Percentiles rank a stretch among this genome's conserved stretches.
These are phyloP conservation scores for Halophytophthora polymorphica DNA, from an alignment of 352 stramenopile species.

Conservation along the genomic window DNA sequence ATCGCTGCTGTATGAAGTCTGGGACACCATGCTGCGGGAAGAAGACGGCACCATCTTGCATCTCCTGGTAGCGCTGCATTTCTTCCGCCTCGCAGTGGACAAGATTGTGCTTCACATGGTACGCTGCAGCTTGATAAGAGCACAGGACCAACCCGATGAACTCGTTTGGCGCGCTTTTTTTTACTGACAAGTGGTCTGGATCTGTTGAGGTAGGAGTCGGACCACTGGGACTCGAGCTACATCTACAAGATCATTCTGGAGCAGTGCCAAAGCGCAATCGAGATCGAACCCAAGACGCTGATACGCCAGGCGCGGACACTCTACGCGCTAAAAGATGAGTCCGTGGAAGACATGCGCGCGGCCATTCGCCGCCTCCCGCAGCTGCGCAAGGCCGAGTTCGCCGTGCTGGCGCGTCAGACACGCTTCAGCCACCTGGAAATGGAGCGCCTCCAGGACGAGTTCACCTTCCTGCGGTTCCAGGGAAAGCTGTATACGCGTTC, in stretches of 20 bases:
- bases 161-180: not conserved
- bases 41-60: constrained; percentile 55
- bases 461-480: constrained; percentile 58
- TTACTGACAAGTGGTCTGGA: not conserved
- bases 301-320: constrained; percentile 36
- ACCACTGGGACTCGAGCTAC: constrained; percentile 65
- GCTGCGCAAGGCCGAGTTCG: constrained; percentile 52
- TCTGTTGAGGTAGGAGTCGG: constrained; percentile 27
- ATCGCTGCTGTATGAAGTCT: constrained; percentile 45
- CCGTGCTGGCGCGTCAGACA: constrained; percentile 40
- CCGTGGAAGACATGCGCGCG: constrained; percentile 56
- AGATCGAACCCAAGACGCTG: constrained; percentile 28
- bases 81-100: constrained; percentile 47
- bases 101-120: constrained; percentile 39
- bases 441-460: constrained; percentile 57
- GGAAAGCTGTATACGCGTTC: constrained; percentile 35
- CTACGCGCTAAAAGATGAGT: constrained; percentile 57
- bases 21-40: constrained; percentile 58
- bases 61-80: constrained; percentile 53
- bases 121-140: not conserved
- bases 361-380: constrained; percentile 42
- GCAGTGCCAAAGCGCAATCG: constrained; percentile 28
- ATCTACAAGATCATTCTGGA: constrained; percentile 65
- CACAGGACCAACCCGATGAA: not conserved
- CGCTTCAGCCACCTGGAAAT: constrained; percentile 58